These are phyloP conservation scores for Talaromyces sp. DNA, from an alignment of 2,329 filamentous ascomycete genomes.

Conservation along the genomic window DNA sequence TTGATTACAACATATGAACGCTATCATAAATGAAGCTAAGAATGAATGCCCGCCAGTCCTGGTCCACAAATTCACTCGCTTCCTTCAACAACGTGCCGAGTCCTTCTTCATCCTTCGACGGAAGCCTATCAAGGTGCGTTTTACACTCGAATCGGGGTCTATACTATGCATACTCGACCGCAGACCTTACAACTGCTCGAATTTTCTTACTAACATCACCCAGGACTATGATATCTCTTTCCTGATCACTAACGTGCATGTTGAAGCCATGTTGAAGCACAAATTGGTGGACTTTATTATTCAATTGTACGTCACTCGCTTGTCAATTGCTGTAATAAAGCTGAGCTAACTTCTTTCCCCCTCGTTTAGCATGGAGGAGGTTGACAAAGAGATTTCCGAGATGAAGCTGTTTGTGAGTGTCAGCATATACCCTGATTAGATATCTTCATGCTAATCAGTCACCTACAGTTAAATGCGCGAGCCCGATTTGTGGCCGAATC, in stretches of 20 bases:
- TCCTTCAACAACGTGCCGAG: conserved; percentile 93
- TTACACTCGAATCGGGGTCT: background rate
- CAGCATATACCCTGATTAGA: background rate
- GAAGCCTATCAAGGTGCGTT: conserved; percentile 85
- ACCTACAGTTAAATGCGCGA: conserved; percentile 80
- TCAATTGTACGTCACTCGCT: conserved; percentile 61
- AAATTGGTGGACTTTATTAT: conserved; percentile 99
- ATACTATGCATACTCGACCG: no score
- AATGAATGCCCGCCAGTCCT: conserved; percentile 53
- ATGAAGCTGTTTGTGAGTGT: conserved; percentile 96
- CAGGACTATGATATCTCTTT: conserved; percentile 99
- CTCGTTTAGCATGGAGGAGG: conserved; percentile 77
- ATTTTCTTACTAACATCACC: background rate
- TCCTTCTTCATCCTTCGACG: conserved; percentile 94
- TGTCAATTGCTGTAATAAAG: background rate
- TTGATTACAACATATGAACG: background rate
- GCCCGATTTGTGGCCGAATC: conserved; percentile 98
- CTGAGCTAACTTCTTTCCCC: background rate
- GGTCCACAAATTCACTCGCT: conserved; percentile 97
- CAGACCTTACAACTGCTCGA: no score
- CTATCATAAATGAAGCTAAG: background rate
- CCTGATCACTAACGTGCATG: conserved; percentile 97
- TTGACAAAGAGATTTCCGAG: conserved; percentile 99
- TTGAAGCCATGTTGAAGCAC: conserved; percentile 97
- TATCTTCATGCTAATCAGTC: conserved; percentile 3